These are phyloP conservation scores for Chlamydomonas applanata DNA, from an alignment of 139 green algal species.

Conservation along the genomic window DNA sequence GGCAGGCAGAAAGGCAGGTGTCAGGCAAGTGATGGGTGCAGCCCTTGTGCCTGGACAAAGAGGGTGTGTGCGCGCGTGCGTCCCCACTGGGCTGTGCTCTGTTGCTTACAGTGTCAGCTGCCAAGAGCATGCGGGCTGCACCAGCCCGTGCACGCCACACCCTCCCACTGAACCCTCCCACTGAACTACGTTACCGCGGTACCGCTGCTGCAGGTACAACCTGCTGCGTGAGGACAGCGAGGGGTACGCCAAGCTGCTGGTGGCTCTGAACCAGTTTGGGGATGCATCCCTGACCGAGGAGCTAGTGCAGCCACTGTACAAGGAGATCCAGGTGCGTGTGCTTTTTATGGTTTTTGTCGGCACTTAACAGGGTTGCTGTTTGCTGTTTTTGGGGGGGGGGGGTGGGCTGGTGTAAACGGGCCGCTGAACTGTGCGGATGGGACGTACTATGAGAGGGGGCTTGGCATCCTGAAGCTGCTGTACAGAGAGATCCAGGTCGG, in stretches of 20 bases:
- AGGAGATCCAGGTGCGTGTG: slow-evolving; percentile 20
- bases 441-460: too few relatives aligned
- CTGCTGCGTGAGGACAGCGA: slow-evolving; percentile 88
- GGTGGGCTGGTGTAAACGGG: too few relatives aligned
- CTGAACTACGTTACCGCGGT: background rate
- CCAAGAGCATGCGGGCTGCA: too few relatives aligned
- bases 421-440: too few relatives aligned
- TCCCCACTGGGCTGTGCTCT: background rate
- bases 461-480: too few relatives aligned
- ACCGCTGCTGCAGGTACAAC: slow-evolving; percentile 71
- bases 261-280: slow-evolving; percentile 48
- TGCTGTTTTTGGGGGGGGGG: too few relatives aligned
- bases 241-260: slow-evolving; percentile 86
- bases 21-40: background rate
- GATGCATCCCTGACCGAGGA: slow-evolving; percentile 13
- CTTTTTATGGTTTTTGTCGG: too few relatives aligned
- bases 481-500: too few relatives aligned
- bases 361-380: too few relatives aligned
- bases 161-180: background rate
- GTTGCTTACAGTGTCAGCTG: background rate
- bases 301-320: slow-evolving; percentile 10
- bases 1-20: too few relatives aligned
- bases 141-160: too few relatives aligned
- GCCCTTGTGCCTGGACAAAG: background rate
- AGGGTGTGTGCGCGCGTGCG: background rate